These are phyloP conservation scores for Leersia perrieri DNA, from an alignment of 176 grass and related monocot genomes.

Conservation along the genomic window DNA sequence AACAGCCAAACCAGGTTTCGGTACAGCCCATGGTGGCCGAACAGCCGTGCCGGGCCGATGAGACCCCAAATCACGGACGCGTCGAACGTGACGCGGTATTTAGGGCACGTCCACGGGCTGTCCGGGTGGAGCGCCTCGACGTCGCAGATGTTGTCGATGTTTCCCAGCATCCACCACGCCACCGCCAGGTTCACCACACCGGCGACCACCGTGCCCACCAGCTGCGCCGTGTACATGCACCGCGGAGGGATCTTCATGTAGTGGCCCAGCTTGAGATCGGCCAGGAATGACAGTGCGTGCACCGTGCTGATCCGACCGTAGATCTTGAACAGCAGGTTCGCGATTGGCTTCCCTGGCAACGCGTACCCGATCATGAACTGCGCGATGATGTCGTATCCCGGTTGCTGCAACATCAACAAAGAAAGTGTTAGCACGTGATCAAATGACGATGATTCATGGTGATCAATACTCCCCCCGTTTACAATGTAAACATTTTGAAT, in stretches of 20 bases:
- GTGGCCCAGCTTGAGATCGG: constrained; percentile 95
- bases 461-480: too few species aligned
- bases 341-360: constrained; percentile 92
- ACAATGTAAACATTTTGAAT: too few species aligned
- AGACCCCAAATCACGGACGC: constrained; percentile 97
- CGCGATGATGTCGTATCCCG: constrained; percentile 94
- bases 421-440: neutral
- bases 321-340: constrained; percentile 97
- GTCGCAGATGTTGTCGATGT: constrained; percentile 95
- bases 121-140: constrained; percentile 78
- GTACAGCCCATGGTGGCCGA: constrained; percentile 69
- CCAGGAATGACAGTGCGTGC: constrained; percentile 92
- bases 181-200: constrained; percentile 90
- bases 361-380: constrained; percentile 95
- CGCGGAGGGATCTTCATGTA: constrained; percentile 99
- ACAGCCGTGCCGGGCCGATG: constrained; percentile 74
- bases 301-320: constrained; percentile 96
- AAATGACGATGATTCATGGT: neutral
- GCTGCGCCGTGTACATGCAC: constrained; percentile 96
- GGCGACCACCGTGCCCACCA: constrained; percentile 82
- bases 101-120: constrained; percentile 99
- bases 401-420: constrained; percentile 53
- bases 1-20: constrained; percentile 98
- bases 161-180: constrained; percentile 98
- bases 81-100: constrained; percentile 93